These are phyloP conservation scores for Daldinia sp. DNA, from an alignment of 2,329 filamentous ascomycete genomes.

Conservation along the genomic window DNA sequence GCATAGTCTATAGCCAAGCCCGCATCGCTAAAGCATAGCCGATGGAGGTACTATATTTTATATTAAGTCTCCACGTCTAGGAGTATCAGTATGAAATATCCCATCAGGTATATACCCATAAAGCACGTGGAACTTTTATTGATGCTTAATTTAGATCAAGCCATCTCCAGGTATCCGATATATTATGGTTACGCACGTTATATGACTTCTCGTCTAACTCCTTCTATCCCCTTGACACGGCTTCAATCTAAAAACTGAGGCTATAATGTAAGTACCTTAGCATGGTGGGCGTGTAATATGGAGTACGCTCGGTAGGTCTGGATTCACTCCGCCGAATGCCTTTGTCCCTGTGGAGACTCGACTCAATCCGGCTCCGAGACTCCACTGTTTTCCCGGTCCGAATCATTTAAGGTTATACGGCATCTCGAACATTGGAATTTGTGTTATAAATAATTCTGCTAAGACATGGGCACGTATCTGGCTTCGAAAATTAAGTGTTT, in stretches of 20 bases:
- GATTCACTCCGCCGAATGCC: neutral
- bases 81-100: neutral
- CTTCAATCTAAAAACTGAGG: neutral
- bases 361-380: neutral
- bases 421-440: neutral
- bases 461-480: slow-evolving; percentile 4
- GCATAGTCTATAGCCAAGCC: slow-evolving; percentile 5
- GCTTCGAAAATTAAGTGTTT: slow-evolving; percentile 14
- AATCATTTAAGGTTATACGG: slow-evolving; percentile 19
- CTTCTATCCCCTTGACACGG: neutral
- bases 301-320: neutral
- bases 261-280: neutral
- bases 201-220: neutral
- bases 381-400: neutral
- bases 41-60: slow-evolving; percentile 15
- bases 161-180: neutral
- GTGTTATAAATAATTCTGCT: neutral
- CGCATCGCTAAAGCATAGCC: neutral
- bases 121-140: neutral
- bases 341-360: neutral
- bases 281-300: neutral
- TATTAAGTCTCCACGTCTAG: neutral
- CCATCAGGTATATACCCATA: neutral
- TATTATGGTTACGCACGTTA: neutral
- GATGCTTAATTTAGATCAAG: neutral